Evolutionary conservation across 1,284 basidiomycete genomes (phyloP), one percentile per base, ranked within the genome.

Genomic region (Xerocomus minutiporus): DNA sequence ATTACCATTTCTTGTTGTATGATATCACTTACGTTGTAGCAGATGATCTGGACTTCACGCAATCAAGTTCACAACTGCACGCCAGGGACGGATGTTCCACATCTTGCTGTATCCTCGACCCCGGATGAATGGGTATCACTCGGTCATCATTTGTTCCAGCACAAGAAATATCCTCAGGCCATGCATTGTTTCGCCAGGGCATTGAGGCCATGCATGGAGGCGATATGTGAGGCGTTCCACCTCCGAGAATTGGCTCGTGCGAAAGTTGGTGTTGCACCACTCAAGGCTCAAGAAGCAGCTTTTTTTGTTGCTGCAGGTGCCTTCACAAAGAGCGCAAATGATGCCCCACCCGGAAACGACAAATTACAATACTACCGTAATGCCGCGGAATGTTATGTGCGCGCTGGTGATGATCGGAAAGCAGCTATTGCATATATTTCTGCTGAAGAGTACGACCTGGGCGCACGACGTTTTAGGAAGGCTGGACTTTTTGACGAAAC

Each of bases 141-240:
- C 15, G 84, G 81, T 2, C 66, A 65, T 4, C 66, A 71, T 2
- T 64, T 87, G 5, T 88, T 88, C 61, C 64, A 75, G 5, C 74
- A 80, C 41, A 74, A 77, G 46, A 75, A 73, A n/a, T 89, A 81
- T 56, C 59, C 70, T 0, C 80, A 86, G 58, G 84, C 87, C 0
- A 80, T 76, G 66, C 75, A 81, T 48, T 83, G 82, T 54, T 89
- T 80, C 54, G 74, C 79, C 50, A 75, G 80, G 20, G 86, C 86
- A 3, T 65, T 56, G 1, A 62, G 73, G 32, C 65, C 58, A 0
- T 72, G 74, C 13, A 74, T 83, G 61, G 73, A 66, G 4, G 71
- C 67, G 1, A 73, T 86, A 5, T 72, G 78, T 0, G 49, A 72
- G 5, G 78, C 79, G 0, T 81, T 75, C 57, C 62, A 72, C 20